These are phyloP conservation scores for Lepidium campestre DNA, from an alignment of 441 rosid species.

Conservation along the genomic window DNA sequence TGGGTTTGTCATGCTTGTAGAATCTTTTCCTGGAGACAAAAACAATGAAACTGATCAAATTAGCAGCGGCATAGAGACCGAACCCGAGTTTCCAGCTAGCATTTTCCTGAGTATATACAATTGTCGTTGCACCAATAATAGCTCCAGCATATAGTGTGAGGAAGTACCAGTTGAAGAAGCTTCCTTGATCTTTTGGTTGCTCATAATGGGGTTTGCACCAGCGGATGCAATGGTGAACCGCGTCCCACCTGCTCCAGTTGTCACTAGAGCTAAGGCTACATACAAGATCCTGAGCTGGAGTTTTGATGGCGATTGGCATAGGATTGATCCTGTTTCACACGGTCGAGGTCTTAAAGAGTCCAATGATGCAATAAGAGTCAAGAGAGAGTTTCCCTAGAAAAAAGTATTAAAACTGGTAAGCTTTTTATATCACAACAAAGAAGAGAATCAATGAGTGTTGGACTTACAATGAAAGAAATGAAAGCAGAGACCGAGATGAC, in stretches of 20 bases:
- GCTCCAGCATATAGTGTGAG: constrained; percentile 15
- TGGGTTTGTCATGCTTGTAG: constrained; percentile 35
- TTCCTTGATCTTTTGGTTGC: constrained; percentile 29
- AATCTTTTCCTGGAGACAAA: constrained; percentile 31
- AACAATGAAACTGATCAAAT: constrained; percentile 28
- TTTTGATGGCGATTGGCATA: constrained; percentile 34
- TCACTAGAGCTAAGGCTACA: constrained; percentile 26
- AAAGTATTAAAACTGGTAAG: not conserved
- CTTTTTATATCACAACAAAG: not conserved
- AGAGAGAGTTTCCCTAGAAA: constrained; percentile 34
- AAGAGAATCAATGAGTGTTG: not conserved
- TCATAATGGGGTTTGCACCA: too few species aligned
- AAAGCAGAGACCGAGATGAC: constrained; percentile 31
- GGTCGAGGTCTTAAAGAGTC: constrained; percentile 33
- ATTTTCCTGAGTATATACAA: constrained; percentile 42
- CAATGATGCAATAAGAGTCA: constrained; percentile 33
- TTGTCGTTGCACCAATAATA: constrained; percentile 20
- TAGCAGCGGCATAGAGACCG: constrained; percentile 29
- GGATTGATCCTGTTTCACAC: constrained; percentile 26
- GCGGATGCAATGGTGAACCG: too few species aligned
- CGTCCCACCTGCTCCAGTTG: constrained; percentile 36
- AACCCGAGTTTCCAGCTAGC: constrained; percentile 47
- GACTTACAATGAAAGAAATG: constrained; percentile 23
- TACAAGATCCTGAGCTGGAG: constrained; percentile 37
- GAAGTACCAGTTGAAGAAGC: constrained; percentile 52